Base-by-base conservation (phyloP, 345 rosid genomes). In the Excoecaria cochinchinensis region DNA sequence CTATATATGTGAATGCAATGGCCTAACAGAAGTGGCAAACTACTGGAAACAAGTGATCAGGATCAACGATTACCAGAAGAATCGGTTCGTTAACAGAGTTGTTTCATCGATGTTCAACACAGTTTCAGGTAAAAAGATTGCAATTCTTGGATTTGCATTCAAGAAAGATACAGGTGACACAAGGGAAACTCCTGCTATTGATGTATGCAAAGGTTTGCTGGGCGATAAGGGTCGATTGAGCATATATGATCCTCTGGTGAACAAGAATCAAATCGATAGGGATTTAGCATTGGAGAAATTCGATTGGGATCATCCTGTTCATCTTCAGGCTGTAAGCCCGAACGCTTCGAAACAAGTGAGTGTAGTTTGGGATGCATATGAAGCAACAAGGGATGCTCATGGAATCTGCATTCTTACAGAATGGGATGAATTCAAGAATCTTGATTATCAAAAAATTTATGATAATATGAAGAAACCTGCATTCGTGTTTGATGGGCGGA, bases 381-480 rank as follows among this genome's bases (percentile, higher is more conserved):
- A 76, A 69, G 79, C 79, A 12, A 69, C 79, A 7, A 76, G 69
- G 52, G 74, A 31, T 58, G 79, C 79, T 69, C 79, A 76, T 70
- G 74, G 79, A 1, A 12, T 61, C 3, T 76, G 74, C 70, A 51
- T 76, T 48, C 50, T 76, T 12, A 69, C 79, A 3, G 79, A 76
- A 60, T 76, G 79, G 79, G 79, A 76, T 0, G 79, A 68, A 22
- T 76, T 76, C 74, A 76, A 76, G 79, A 58, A 31, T 10, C 79
- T 76, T 51, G 76, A 77, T 67, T 77, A 77, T 56, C 66, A 77
- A 51, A 77, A 39, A 70, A 77, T 77, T 48, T 77, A 39, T 38
- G 72, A 72, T 50, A 56, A 36, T 24, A 77, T 77, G 80, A 50
- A 72, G 76, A 77, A 77, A 67, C 80, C 80, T 1, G 80, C 80